Evolutionary conservation across 371 early-diverging fungal species (phyloP), one percentile per base, ranked within the genome.

Genomic region (Mortierella sp.): DNA sequence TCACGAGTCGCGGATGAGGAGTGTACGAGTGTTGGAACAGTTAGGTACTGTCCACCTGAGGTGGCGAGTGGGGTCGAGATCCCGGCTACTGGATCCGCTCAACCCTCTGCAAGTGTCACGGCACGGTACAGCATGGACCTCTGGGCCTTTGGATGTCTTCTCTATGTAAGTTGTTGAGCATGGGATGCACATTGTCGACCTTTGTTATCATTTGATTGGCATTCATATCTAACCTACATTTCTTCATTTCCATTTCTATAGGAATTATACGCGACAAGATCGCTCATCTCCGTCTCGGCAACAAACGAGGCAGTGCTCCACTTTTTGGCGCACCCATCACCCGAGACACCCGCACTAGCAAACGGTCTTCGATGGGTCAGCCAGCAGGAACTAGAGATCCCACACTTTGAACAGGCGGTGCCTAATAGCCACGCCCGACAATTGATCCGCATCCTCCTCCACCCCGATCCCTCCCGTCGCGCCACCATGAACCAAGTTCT

Each of bases 131-230:
- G 81, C 57, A 84, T 84, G 70, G 85, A 84, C 31, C 81, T 84
- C 48, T 84, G 85, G 85, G 78, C 85, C 8, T 84, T 84, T 44
- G 85, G 85, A 48, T 84, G 85, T 67, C 81, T 84, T 5, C 67
- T 84, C 28, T 84, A 78, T 73, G 83, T 83, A 79, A 80, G 83
- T 77, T 46, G 8, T 43, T 46, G 31, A 0, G 4, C 64, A 19
- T 34, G 6, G 59, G 59, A 13, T 59, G 26, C 59, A 31, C 28
- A 13, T 28, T 13, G 4, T 28, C 28, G 14, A 19, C n/a, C n/a
- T 55, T 26, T 44, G 8, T 53, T 34, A 40, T 24, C 31, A 26
- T 31, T 50, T 37, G 13, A 19, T 28, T 26, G 40, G 57, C 16
- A 37, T 10, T 31, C 5, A 16, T 51, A 11, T 31, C 11, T 44